Evolutionary conservation across 164 flowering plant species (phyloP).

Genomic region (Magnolia changhungtana): DNA sequence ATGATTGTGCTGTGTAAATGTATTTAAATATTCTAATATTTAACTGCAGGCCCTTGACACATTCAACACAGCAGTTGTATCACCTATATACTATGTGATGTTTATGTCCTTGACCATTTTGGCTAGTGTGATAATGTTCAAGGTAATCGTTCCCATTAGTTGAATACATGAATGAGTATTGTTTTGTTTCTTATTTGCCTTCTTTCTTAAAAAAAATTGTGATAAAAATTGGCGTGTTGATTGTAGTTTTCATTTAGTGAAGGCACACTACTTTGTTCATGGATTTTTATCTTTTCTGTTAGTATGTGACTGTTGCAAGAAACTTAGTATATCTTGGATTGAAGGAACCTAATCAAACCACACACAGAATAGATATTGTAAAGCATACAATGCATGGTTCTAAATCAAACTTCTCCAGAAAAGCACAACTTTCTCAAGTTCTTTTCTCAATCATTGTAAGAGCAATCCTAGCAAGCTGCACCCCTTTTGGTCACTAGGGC

Average conservation of each 20-base stretch:
- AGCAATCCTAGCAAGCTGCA: too few species aligned
- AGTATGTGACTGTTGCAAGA: not conserved
- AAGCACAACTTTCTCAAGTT: too few species aligned
- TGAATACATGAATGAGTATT: too few species aligned
- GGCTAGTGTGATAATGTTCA: constrained; percentile 88
- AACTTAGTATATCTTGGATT: not conserved
- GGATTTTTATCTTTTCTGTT: not conserved
- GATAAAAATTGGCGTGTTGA: not conserved
- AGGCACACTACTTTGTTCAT: not conserved
- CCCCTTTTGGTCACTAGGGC: too few species aligned
- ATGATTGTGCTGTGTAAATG: not conserved
- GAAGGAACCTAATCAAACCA: too few species aligned
- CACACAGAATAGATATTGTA: too few species aligned
- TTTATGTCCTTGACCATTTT: constrained; percentile 48
- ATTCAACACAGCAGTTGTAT: constrained; percentile 73
- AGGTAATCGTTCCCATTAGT: constrained; percentile 40
- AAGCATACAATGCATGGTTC: too few species aligned
- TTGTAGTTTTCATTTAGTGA: not conserved
- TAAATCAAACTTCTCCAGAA: too few species aligned
- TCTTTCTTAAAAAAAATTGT: too few species aligned
- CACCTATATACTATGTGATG: too few species aligned
- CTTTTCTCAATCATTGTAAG: too few species aligned
- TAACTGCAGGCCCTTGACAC: constrained; percentile 84
- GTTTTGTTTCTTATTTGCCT: not conserved
- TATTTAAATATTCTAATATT: not conserved